Base-by-base conservation (phyloP, 108 stramenopile genomes). In the Skeletonema marinoi region DNA sequence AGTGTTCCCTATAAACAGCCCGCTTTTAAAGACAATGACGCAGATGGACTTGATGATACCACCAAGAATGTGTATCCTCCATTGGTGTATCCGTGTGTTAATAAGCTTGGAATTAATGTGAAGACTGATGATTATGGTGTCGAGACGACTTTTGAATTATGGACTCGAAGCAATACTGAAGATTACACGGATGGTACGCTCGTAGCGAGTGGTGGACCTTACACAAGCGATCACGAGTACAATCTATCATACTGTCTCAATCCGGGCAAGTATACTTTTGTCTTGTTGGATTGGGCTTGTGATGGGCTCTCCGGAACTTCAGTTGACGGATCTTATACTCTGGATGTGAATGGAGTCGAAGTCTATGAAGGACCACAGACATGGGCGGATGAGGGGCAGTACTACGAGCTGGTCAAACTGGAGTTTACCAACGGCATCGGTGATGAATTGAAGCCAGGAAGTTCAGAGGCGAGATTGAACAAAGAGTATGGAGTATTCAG, bases 91-190 rank as follows among this genome's bases (percentile, higher is more conserved):
- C 42, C 30, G 17, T 81, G 80, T 63, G 12, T 41, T 3, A 81
- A 81, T 74, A 63, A 74, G 54, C 74, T 81, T 60, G 80, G 73
- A 31, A 44, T 81, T 33, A 51, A 81, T 19, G 60, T 81, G 66
- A 56, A 74, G 11, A 81, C 80, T 46, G 80, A 81, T 70, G 80
- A 81, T 70, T 81, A 81, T 60, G 80, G 80, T n/a, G 68, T 81
- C 2, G 80, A 81, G 68, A 81, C 80, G 36, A 81, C 73, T 5
- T 81, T 73, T 68, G 80, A 81, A 66, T 14, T 81, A 36, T 42
- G 59, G 51, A 48, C 41, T 35, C 60, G 63, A 36, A 46, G n/a
- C 19, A 38, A n/a, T 7, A 46, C 54, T 11, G 63, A 54, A 32
- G 54, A 72, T 30, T 74, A 74, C 14, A 58, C 51, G n/a, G 70